Evolutionary conservation across 2,329 filamentous ascomycete genomes (phyloP).

Genomic region (Davidsoniella eucalypti): DNA sequence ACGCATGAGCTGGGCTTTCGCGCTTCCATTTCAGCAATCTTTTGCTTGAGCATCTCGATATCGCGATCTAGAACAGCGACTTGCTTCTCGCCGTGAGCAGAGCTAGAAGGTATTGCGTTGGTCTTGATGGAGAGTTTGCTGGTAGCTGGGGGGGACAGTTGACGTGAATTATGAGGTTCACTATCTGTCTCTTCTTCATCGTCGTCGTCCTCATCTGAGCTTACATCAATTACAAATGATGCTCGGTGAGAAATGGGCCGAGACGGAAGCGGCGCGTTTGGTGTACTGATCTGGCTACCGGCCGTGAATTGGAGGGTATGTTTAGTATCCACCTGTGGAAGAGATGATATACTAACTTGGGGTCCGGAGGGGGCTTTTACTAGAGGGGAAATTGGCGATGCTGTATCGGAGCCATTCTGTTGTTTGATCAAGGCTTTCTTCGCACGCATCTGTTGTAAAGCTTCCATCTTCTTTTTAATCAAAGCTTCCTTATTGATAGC

Average conservation of each 20-base stretch:
- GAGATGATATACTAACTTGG: neutral
- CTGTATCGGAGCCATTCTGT: neutral
- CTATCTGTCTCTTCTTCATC: constrained; percentile 10
- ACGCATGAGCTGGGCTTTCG: constrained; percentile 24
- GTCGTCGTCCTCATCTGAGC: constrained; percentile 10
- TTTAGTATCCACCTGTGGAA: neutral
- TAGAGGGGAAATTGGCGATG: neutral
- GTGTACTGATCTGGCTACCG: neutral
- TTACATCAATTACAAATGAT: constrained; percentile 9
- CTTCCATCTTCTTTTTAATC: constrained; percentile 63
- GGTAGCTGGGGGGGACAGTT: constrained; percentile 1
- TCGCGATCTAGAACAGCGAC: constrained; percentile 28
- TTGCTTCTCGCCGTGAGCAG: neutral
- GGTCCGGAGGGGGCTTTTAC: constrained; percentile 5
- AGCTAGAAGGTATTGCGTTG: neutral
- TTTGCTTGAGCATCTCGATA: constrained; percentile 44
- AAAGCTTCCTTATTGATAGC: constrained; percentile 42
- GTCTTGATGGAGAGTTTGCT: neutral
- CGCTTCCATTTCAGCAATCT: constrained; percentile 42
- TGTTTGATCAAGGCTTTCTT: constrained; percentile 6
- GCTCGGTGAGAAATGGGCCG: constrained; percentile 1
- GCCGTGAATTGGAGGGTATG: too few relatives aligned
- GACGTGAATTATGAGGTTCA: neutral
- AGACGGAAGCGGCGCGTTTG: neutral
- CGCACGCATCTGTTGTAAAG: constrained; percentile 44